phyloP scores from a whole-genome alignment of 1,284 basidiomycete genomes.

The Marasmius oreades region DNA sequence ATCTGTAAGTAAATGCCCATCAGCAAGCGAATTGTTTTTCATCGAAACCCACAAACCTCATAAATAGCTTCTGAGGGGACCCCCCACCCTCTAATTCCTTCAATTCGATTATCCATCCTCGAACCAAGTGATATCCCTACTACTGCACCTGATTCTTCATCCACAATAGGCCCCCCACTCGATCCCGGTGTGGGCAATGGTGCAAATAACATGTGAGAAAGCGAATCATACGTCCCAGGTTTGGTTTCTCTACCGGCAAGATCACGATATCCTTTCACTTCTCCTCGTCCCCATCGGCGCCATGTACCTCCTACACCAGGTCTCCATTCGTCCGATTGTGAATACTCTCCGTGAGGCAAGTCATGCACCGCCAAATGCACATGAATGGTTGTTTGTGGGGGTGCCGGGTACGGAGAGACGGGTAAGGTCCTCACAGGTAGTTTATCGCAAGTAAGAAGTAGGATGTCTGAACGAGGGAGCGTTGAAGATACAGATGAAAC shows the following conservation, averaged over 20 bases:
- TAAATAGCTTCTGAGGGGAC: conserved; percentile 66
- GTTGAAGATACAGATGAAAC: conserved; percentile 51
- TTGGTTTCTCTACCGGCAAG: conserved; percentile 54
- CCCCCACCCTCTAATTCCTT: conserved; percentile 64
- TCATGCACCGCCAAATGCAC: conserved; percentile 54
- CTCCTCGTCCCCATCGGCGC: conserved; percentile 53
- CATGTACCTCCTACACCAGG: conserved; percentile 51
- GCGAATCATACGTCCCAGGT: conserved; percentile 69
- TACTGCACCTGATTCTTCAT: conserved; percentile 61
- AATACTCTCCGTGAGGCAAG: conserved; percentile 30
- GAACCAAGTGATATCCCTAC: conserved; percentile 68
- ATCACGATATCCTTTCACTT: conserved; percentile 56
- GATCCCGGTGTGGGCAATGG: conserved; percentile 64
- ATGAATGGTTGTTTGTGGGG: conserved; percentile 43
- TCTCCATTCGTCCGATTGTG: conserved; percentile 34
- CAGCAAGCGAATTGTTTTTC: neutral
- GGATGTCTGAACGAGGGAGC: conserved; percentile 58
- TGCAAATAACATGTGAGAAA: conserved; percentile 56
- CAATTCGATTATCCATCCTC: conserved; percentile 53
- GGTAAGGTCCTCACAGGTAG: conserved; percentile 44
- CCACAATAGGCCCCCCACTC: conserved; percentile 70
- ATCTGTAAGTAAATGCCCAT: conserved; percentile 31
- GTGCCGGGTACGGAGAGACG: conserved; percentile 66
- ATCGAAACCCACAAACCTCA: conserved; percentile 39
- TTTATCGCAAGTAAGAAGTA: conserved; percentile 40